Percentiles rank a stretch among this genome's conserved stretches.
Conservation (phyloP, 495 filamentous ascomycete species). For the Aspergillus carlsbadensis region DNA sequence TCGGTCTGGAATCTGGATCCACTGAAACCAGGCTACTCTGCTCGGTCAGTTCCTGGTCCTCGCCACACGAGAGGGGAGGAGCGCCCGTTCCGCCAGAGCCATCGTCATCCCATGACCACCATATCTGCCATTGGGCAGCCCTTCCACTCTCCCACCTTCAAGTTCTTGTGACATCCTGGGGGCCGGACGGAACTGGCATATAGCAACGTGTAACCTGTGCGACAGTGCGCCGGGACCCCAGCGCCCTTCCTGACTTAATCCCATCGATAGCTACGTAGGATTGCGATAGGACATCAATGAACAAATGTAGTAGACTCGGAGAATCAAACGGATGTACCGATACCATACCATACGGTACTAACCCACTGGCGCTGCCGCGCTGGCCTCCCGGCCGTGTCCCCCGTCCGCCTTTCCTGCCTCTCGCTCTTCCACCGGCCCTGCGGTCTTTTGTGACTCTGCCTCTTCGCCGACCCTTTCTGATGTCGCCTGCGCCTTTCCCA, state of each 20-base stretch:
- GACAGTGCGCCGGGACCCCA: not conserved
- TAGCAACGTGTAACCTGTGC: not conserved
- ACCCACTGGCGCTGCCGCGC: not conserved
- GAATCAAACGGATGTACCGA: no score
- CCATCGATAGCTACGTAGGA: not conserved
- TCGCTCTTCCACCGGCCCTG: conserved; percentile 17
- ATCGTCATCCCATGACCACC: not conserved
- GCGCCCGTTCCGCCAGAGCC: not conserved
- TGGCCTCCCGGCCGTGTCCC: not conserved
- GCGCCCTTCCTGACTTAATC: no score
- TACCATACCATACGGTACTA: conserved; percentile 9
- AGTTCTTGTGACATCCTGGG: not conserved
- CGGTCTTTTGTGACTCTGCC: conserved; percentile 12
- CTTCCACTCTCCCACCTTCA: not conserved
- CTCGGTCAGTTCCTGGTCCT: not conserved
- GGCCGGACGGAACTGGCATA: not conserved
- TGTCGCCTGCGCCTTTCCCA: conserved; percentile 13
- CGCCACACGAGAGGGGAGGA: not conserved
- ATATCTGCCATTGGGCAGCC: not conserved
- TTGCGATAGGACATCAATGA: not conserved
- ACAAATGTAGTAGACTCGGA: no score
- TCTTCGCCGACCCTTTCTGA: conserved; percentile 17
- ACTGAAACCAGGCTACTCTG: not conserved
- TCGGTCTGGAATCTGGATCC: not conserved
- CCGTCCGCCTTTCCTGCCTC: conserved; percentile 12